phyloP scores from a whole-genome alignment of 306 rosid species.

The Begonia fuchsioides region DNA sequence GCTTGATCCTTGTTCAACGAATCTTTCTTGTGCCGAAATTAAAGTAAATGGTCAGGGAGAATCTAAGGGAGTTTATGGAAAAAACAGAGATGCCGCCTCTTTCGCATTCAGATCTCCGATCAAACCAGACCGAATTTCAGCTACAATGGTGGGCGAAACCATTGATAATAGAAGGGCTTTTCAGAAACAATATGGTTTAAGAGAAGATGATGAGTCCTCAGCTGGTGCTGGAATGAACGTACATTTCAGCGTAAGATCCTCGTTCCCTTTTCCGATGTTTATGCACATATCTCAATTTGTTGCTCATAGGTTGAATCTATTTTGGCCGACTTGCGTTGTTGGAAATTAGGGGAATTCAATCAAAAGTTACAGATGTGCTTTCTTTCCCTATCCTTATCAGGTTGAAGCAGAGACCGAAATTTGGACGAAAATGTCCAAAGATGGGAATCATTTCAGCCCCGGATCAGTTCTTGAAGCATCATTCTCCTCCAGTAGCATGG shows the following conservation, averaged over 20 bases:
- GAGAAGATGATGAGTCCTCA: constrained; percentile 34
- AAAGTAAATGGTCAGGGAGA: constrained; percentile 28
- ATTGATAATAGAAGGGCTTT: constrained; percentile 11
- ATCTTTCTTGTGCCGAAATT: constrained; percentile 17
- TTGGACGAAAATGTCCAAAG: constrained; percentile 19
- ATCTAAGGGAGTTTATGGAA: constrained; percentile 19
- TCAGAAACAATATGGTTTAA: constrained; percentile 28
- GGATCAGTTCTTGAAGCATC: constrained; percentile 92
- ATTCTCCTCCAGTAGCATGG: constrained; percentile 79
- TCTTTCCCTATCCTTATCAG: constrained; percentile 24
- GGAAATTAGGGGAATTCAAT: too few relatives aligned
- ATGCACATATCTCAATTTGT: too few relatives aligned
- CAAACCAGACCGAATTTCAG: constrained; percentile 18
- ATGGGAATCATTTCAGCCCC: constrained; percentile 52
- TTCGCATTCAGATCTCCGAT: constrained; percentile 48
- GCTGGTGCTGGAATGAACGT: constrained; percentile 29
- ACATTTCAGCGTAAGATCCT: constrained; percentile 5
- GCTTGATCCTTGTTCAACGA: constrained; percentile 17
- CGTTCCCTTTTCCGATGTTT: too few relatives aligned
- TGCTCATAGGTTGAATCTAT: too few relatives aligned
- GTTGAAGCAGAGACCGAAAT: constrained; percentile 18
- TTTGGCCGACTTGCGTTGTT: too few relatives aligned
- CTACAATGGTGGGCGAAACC: constrained; percentile 23
- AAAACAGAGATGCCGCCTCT: constrained; percentile 40
- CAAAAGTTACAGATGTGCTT: not conserved